Evolutionary conservation across 805 yeast species (phyloP), one percentile per base, ranked within the genome.

Genomic region (Candida khao-thaluensis): DNA sequence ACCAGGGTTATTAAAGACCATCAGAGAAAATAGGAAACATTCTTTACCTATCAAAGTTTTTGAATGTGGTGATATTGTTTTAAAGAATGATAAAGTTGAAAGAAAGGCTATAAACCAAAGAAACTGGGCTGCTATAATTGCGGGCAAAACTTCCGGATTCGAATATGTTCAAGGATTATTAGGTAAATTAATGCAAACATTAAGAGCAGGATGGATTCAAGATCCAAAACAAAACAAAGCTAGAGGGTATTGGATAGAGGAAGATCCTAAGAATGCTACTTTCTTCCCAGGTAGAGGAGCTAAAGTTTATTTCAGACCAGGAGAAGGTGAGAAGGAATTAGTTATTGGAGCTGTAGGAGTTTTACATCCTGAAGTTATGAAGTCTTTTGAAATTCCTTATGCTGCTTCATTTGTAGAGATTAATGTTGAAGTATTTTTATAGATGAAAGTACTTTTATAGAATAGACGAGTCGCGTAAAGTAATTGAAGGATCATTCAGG

Each of bases 201-300:
- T 93, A 71, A 85, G 97, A 74, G 81, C 95, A 25, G 77, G 79
- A 31, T 86, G 95, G 93, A 65, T 85, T 44, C 81, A 76, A 45
- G 73, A 76, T 45, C 75, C 79, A 11, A 60, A 57, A 26, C 58
- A 74, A 26, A 63, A 69, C 27, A 75, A 69, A 45, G 50, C 56
- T 30, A 85, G 93, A 69, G 96, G 96, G 38, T 85, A 79, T 67
- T 85, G 93, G 93, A 83, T 85, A 42, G 85, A 81, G 62, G 81
- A 83, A 59, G 86, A 81, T 55, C 65, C 64, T 38, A 70, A 73
- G 18, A 74, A 81, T 58, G 74, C 80, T 35, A 84, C 90, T 44
- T 91, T 75, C 68, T 93, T 93, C 85, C 95, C 96, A 27, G 99
- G 98, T 29, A 84, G 99, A 72, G 97, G 96, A 46, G 99, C 99